Conservation (phyloP, 352 stramenopile genomes). For the Pythium diclinum region DNA sequence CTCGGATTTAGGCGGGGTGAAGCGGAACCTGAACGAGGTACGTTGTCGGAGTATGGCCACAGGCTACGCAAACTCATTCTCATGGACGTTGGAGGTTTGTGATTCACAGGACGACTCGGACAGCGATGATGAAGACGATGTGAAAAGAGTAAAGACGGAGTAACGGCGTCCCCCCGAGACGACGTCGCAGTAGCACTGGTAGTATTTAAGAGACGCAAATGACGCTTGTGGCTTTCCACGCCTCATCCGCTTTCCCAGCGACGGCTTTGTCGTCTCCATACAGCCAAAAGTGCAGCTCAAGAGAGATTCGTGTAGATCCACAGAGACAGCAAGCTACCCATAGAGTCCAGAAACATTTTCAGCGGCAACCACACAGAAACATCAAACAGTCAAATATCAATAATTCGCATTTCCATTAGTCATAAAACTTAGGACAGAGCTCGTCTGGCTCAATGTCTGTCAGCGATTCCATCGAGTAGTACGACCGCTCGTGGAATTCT, state of each 20-base stretch:
- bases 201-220: slow-evolving; percentile 30
- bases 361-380: neutral
- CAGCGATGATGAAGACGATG: slow-evolving; percentile 67
- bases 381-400: neutral
- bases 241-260: neutral
- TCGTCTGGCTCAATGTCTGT: slow-evolving; percentile 48
- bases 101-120: slow-evolving; percentile 38
- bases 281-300: neutral
- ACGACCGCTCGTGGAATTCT: slow-evolving; percentile 57
- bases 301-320: neutral
- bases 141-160: slow-evolving; percentile 61
- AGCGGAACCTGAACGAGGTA: slow-evolving; percentile 51
- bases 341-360: neutral
- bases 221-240: slow-evolving; percentile 21
- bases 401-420: neutral
- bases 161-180: slow-evolving; percentile 24
- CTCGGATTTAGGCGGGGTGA: slow-evolving; percentile 35
- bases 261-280: slow-evolving; percentile 3
- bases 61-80: neutral
- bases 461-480: slow-evolving; percentile 59
- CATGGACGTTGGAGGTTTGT: slow-evolving; percentile 1
- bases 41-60: neutral
- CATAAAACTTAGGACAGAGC: slow-evolving; percentile 55
- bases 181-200: slow-evolving; percentile 5
- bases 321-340: neutral